Conservation (phyloP, 108 stramenopile genomes). For the Tribonema minus region DNA sequence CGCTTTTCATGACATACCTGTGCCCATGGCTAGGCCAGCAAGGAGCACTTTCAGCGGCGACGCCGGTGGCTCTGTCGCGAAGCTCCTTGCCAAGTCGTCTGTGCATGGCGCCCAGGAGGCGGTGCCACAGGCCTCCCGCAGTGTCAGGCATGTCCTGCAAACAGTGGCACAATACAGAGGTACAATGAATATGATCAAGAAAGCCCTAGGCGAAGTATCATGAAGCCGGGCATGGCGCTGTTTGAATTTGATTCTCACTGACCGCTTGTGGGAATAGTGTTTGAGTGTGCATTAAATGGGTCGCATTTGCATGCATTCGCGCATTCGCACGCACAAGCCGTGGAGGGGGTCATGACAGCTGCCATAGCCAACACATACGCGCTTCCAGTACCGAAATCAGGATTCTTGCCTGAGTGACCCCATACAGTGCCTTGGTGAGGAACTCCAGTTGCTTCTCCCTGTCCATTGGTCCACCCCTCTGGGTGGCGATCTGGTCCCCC, state of each 20-base stretch:
- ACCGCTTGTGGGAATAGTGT: too few species aligned
- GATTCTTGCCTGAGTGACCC: background rate
- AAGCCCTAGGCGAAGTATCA: too few species aligned
- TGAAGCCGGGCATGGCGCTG: too few species aligned
- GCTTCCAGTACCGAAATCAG: background rate
- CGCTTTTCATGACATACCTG: too few species aligned
- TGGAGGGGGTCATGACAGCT: background rate
- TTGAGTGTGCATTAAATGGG: too few species aligned
- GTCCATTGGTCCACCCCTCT: background rate
- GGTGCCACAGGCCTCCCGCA: slow-evolving; percentile 27
- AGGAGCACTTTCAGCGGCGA: slow-evolving; percentile 44
- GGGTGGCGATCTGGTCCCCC: slow-evolving; percentile 18
- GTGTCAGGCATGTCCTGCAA: slow-evolving; percentile 42
- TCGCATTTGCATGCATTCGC: too few species aligned
- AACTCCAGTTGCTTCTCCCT: slow-evolving; percentile 19
- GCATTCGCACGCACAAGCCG: slow-evolving; percentile 15
- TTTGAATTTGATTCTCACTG: too few species aligned
- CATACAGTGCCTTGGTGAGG: background rate
- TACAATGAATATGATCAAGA: too few species aligned
- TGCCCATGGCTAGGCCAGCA: slow-evolving; percentile 80
- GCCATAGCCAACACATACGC: background rate
- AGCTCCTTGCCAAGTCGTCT: slow-evolving; percentile 3
- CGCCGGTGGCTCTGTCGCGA: background rate
- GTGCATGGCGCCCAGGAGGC: slow-evolving; percentile 5
- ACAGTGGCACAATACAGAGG: too few species aligned